Evolutionary conservation across 257 asterid genomes (phyloP).

Genomic region (Solanum pimpinellifolium): DNA sequence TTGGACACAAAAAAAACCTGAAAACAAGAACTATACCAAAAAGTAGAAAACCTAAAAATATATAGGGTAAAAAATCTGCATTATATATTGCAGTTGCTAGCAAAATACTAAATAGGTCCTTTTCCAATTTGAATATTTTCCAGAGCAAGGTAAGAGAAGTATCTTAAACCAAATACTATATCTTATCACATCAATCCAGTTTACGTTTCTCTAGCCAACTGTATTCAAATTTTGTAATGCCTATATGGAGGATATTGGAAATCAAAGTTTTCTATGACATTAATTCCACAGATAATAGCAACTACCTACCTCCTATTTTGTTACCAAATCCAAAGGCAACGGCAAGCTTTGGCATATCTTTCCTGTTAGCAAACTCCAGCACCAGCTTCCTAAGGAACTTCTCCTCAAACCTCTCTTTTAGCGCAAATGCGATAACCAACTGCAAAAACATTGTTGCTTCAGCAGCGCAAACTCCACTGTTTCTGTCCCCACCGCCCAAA

Average conservation of each 20-base stretch:
- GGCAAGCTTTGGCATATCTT: slow-evolving; percentile 18
- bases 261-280: not conserved
- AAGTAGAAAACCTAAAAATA: not conserved
- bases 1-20: not conserved
- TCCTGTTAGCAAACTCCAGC: slow-evolving; percentile 9
- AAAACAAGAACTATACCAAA: not conserved
- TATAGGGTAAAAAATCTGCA: not conserved
- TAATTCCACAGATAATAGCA: not conserved
- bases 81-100: not conserved
- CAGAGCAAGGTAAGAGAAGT: not conserved
- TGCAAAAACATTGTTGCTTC: slow-evolving; percentile 19
- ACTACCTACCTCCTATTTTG: slow-evolving; percentile 3
- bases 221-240: not conserved
- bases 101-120: not conserved
- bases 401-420: slow-evolving; percentile 13
- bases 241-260: not conserved
- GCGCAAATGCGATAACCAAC: slow-evolving; percentile 7
- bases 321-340: slow-evolving; percentile 13
- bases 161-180: not conserved
- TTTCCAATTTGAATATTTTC: not conserved
- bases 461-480: slow-evolving; percentile 8
- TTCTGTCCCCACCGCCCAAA: slow-evolving; percentile 6
- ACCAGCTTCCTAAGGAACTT: slow-evolving; percentile 12
- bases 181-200: not conserved
- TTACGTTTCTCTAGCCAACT: not conserved